Base-by-base conservation (phyloP, 495 filamentous ascomycete species). In the Beverwykella pulmonaria region DNA sequence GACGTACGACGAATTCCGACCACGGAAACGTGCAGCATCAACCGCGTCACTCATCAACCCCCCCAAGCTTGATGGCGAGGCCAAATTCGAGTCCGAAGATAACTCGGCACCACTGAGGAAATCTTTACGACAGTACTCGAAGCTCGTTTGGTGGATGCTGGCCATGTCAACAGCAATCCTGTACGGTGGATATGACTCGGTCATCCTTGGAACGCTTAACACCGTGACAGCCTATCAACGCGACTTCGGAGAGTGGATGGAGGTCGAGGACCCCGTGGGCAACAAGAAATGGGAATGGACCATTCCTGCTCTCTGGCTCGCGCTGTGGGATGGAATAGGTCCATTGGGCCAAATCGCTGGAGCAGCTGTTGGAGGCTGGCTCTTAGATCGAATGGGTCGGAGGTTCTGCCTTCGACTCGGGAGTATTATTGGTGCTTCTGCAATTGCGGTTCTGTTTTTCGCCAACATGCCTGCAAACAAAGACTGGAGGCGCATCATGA, bases 281-380 rank as follows among this genome's bases (percentile, higher is more conserved):
- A 41, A 23, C n/a, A 50, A 20, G 44, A 44, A 61, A 53, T 23
- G 27, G 41, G 22, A 64, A 32, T 67, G 57, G 56, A 56, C 25
- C 32, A 67, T 67, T 36, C 49, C 63, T 2, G 53, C 63, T 10
- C 15, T 54, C 9, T 67, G 63, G 63, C 36, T 67, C 10, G 53
- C 63, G 4, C 36, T 60, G 17, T 61, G 55, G 63, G 22, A 48
- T 12, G 57, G 36, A 19, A 30, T 67, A 26, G 54, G 54, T 6
- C 56, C 63, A 1, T 4, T 67, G 25, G 63, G 63, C 27, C 63
- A 67, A 25, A 5, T 58, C 0, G 20, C 47, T 25, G 63, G 55
- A 14, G 26, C 63, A 0, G 23, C 47, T 14, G 10, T 49, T 2
- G 57, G 44, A 19, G 63, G 63, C 5, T 59, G 20, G n/a, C 49